Percentiles rank a stretch among this genome's conserved stretches.
Conservation (phyloP, 768 basidiomycete species). For the Epithele typhae region DNA sequence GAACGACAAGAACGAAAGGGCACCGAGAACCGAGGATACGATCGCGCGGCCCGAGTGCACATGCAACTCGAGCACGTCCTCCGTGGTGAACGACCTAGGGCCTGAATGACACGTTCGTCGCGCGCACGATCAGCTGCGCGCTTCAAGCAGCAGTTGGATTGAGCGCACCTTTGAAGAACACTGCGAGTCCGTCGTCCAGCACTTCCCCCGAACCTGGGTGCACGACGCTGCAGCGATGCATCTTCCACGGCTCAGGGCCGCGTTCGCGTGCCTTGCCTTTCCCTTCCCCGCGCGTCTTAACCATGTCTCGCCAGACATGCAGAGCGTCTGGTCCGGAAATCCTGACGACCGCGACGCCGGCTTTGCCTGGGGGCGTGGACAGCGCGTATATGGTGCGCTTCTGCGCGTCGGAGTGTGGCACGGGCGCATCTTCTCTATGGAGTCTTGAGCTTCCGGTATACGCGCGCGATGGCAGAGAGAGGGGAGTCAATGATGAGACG, state of each 20-base stretch:
- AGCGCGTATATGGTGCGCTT: constrained; percentile 81
- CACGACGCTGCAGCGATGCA: constrained; percentile 66
- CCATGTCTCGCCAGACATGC: constrained; percentile 57
- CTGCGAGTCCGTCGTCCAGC: constrained; percentile 76
- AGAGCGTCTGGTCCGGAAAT: constrained; percentile 75
- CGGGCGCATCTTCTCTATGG: too few species aligned
- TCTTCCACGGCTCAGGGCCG: constrained; percentile 55
- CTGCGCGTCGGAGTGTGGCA: constrained; percentile 49
- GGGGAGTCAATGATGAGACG: too few species aligned
- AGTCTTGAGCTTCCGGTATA: too few species aligned
- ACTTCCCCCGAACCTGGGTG: constrained; percentile 56
- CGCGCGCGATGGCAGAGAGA: too few species aligned
- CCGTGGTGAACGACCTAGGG: constrained; percentile 78
- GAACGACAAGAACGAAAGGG: constrained; percentile 55
- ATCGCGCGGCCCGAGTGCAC: constrained; percentile 84
- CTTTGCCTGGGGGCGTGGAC: constrained; percentile 83
- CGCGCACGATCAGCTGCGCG: too few species aligned
- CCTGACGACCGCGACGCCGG: constrained; percentile 77
- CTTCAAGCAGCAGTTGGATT: not conserved
- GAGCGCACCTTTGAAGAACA: constrained; percentile 72
- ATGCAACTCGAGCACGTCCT: constrained; percentile 81
- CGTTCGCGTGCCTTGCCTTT: constrained; percentile 12
- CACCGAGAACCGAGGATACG: constrained; percentile 61
- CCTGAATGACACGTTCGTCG: constrained; percentile 11
- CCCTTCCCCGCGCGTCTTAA: constrained; percentile 30